Conservation (phyloP, 2,329 filamentous ascomycete genomes). For the Bipolaris sorokiniana region DNA sequence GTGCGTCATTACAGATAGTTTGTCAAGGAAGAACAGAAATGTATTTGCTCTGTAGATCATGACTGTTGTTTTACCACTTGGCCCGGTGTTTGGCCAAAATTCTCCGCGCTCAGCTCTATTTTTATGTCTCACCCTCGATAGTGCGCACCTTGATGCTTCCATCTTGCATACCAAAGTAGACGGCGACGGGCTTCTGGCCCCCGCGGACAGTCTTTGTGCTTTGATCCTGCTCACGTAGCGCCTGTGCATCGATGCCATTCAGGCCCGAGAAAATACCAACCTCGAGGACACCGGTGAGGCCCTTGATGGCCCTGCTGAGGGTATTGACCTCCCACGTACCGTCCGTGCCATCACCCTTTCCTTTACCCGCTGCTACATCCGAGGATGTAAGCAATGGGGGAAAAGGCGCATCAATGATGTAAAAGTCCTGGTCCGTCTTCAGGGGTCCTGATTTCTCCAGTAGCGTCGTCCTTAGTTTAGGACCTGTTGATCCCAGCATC, state of each 20-base stretch:
- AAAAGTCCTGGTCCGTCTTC: conserved; percentile 84
- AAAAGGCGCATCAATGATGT: conserved; percentile 93
- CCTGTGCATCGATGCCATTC: conserved; percentile 73
- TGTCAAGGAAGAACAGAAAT: not conserved
- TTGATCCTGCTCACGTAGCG: conserved; percentile 48
- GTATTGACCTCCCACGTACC: conserved; percentile 81
- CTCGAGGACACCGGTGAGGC: conserved; percentile 85
- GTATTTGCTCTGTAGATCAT: too few relatives aligned
- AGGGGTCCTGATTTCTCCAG: conserved; percentile 82
- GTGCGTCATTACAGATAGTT: not conserved
- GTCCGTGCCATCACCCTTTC: conserved; percentile 61
- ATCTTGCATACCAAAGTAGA: conserved; percentile 90
- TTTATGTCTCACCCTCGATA: conserved; percentile 32
- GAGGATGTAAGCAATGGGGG: conserved; percentile 67
- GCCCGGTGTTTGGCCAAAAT: not conserved
- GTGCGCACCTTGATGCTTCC: conserved; percentile 52
- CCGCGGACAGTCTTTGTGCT: conserved; percentile 51
- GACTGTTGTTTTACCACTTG: too few relatives aligned
- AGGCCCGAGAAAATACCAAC: conserved; percentile 87
- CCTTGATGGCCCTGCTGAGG: conserved; percentile 76
- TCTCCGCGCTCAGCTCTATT: not conserved
- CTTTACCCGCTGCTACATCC: conserved; percentile 56
- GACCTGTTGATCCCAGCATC: conserved; percentile 73
- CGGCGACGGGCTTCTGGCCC: conserved; percentile 89
- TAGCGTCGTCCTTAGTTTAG: conserved; percentile 73